Conservation (phyloP, 331 rosid species). For the Stylosanthes scabra region DNA sequence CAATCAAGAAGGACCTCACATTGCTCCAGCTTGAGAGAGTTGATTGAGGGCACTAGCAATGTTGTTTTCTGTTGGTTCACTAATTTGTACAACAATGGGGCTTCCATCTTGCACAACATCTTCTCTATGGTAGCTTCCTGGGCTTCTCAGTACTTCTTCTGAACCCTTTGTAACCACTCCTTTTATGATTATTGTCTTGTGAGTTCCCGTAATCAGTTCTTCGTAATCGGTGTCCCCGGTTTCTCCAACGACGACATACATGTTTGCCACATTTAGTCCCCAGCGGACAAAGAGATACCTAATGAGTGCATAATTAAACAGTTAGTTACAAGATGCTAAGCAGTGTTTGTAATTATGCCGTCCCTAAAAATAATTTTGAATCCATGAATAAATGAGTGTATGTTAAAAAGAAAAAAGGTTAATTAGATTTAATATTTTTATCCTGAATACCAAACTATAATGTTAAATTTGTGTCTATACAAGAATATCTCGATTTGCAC, state of each 20-base stretch:
- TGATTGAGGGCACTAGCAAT: conserved; percentile 68
- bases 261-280: conserved; percentile 80
- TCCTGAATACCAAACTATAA: too few species aligned
- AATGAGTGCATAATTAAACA: conserved; percentile 4
- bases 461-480: too few species aligned
- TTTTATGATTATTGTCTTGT: conserved; percentile 83
- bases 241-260: conserved; percentile 86
- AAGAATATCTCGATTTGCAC: too few species aligned
- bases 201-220: conserved; percentile 89
- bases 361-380: too few species aligned
- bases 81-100: conserved; percentile 56
- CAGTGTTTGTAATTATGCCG: conserved; percentile 5
- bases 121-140: conserved; percentile 75
- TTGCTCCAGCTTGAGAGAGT: conserved; percentile 56
- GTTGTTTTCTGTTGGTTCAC: conserved; percentile 59
- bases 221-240: conserved; percentile 88
- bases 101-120: conserved; percentile 76
- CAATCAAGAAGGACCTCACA: conserved; percentile 44
- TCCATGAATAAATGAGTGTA: too few species aligned
- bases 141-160: conserved; percentile 68
- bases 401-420: too few species aligned
- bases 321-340: conserved; percentile 1
- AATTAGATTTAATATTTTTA: too few species aligned
- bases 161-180: conserved; percentile 70
- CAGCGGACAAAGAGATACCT: conserved; percentile 95